A percentile compares a stretch with the other conserved stretches of the same genome.
phyloP scores from a whole-genome alignment of 176 grass and related monocot species.

The Echinochloa phyllopogon region DNA sequence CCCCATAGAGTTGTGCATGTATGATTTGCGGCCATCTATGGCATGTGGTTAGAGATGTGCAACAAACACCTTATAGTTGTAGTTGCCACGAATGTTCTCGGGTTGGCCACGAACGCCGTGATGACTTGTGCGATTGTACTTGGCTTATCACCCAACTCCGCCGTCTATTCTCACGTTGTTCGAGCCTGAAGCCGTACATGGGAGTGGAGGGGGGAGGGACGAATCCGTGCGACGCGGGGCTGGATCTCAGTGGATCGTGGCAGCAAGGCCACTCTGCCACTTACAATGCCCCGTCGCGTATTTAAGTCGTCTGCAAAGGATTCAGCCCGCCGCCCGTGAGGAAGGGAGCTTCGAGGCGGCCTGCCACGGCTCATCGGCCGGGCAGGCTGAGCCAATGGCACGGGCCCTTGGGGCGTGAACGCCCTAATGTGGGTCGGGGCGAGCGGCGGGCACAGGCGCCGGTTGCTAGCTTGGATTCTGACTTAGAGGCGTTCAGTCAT shows the following conservation, averaged over 20 bases:
- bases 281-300: constrained; percentile 70
- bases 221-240: constrained; percentile 36
- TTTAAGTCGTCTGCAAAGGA: constrained; percentile 80
- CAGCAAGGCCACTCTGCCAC: constrained; percentile 72
- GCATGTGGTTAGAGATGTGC: no score
- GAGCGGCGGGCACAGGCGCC: constrained; percentile 35
- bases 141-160: no score
- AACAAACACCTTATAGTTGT: no score
- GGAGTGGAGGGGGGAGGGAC: constrained; percentile 27
- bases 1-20: no score
- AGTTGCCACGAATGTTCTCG: no score
- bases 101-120: no score
- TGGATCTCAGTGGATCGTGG: constrained; percentile 71
- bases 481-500: constrained; percentile 64
- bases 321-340: constrained; percentile 51
- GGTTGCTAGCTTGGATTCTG: constrained; percentile 57
- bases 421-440: no score
- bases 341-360: constrained; percentile 53
- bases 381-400: constrained; percentile 8
- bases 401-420: constrained; percentile 20
- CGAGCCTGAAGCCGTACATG: no score
- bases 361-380: background rate
- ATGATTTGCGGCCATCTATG: no score
- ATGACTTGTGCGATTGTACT: no score
- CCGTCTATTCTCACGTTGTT: no score